Conservation (phyloP, 306 rosid species). For the Senna tora region DNA sequence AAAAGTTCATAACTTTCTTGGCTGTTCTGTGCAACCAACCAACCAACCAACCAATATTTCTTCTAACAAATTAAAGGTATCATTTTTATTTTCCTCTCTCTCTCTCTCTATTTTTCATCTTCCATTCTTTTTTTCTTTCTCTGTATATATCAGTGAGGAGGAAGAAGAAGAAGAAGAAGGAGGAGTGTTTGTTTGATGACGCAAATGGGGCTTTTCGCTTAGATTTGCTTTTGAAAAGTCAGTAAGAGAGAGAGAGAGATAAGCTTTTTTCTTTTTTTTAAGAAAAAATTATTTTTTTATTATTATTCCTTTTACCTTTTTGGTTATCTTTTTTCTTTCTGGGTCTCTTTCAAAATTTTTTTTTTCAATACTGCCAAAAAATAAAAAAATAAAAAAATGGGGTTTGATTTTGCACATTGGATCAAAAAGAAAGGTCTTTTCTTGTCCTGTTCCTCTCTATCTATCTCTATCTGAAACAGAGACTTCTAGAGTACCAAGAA, state of each 20-base stretch:
- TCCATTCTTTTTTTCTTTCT: slow-evolving; percentile 36
- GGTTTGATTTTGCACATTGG: slow-evolving; percentile 55
- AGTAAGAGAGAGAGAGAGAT: slow-evolving; percentile 42
- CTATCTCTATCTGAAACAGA: slow-evolving; percentile 44
- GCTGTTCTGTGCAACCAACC: slow-evolving; percentile 37
- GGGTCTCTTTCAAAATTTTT: slow-evolving; percentile 53
- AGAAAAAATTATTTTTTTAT: background rate
- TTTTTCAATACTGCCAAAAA: slow-evolving; percentile 60
- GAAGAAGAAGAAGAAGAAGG: slow-evolving; percentile 21
- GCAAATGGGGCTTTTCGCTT: slow-evolving; percentile 45
- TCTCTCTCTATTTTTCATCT: background rate
- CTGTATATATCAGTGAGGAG: slow-evolving; percentile 33
- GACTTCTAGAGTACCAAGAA: slow-evolving; percentile 40
- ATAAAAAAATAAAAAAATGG: too few species aligned
- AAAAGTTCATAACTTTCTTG: slow-evolving; percentile 37
- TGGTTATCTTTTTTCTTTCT: slow-evolving; percentile 32
- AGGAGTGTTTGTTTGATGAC: slow-evolving; percentile 12
- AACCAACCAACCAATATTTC: slow-evolving; percentile 30
- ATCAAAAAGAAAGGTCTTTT: slow-evolving; percentile 51
- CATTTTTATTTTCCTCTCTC: slow-evolving; percentile 9
- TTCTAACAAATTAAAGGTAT: slow-evolving; percentile 50
- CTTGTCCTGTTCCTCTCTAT: slow-evolving; percentile 59
- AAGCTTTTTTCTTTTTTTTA: slow-evolving; percentile 42
- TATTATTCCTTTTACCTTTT: slow-evolving; percentile 19
- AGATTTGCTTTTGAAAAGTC: slow-evolving; percentile 57